Conservation (phyloP, 306 rosid species). For the Dryas alaskensis region DNA sequence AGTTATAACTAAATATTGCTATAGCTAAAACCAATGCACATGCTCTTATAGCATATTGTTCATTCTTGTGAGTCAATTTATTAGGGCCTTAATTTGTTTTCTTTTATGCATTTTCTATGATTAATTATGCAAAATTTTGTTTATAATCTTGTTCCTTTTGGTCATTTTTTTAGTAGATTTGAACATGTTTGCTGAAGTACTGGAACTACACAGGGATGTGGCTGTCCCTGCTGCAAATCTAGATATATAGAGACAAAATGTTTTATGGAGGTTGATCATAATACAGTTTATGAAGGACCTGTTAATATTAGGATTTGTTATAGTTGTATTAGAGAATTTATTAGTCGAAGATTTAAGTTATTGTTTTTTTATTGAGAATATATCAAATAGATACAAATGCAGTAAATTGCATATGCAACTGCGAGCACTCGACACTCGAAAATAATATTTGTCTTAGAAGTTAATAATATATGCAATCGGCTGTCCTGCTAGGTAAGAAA, state of each 20-base stretch:
- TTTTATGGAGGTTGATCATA: conserved; percentile 19
- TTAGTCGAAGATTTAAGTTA: no score
- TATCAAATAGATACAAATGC: no score
- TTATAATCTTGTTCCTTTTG: conserved; percentile 7
- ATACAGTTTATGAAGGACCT: conserved; percentile 38
- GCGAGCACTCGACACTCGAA: no score
- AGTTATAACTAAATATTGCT: no score
- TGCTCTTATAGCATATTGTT: not conserved
- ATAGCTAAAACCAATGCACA: no score
- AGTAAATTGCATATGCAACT: no score
- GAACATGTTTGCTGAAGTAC: conserved; percentile 36
- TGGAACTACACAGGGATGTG: conserved; percentile 33
- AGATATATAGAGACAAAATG: conserved; percentile 5
- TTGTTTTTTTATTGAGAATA: no score
- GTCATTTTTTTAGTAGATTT: conserved; percentile 19
- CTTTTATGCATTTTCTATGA: not conserved
- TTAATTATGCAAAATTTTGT: not conserved
- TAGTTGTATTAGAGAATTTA: no score
- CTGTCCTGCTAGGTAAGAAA: no score
- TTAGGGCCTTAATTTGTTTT: not conserved
- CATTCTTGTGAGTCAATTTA: not conserved
- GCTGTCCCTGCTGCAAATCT: conserved; percentile 23
- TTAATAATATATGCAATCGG: no score
- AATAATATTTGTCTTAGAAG: no score
- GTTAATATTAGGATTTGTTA: not conserved